Conservation (phyloP, 768 basidiomycete genomes). For the Hirschioporus abietinus region DNA sequence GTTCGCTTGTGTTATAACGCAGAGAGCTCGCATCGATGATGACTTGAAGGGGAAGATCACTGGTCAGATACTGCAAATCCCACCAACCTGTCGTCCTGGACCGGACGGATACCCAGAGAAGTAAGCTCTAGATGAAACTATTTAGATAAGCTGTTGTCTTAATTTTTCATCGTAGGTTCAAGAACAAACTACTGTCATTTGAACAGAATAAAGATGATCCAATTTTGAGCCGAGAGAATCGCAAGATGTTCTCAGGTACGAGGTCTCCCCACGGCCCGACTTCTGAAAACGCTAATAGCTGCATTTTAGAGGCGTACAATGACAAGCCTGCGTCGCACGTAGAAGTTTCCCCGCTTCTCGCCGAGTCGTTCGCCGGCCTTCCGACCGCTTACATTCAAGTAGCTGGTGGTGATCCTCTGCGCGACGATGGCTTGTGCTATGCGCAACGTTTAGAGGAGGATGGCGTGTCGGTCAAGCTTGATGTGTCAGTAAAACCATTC, state of each 20-base stretch:
- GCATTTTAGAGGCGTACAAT: background rate
- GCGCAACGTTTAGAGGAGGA: conserved; percentile 14
- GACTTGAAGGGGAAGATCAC: conserved; percentile 18
- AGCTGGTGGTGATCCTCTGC: conserved; percentile 16
- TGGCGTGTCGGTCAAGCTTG: conserved; percentile 10
- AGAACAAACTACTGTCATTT: conserved; percentile 18
- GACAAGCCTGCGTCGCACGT: background rate
- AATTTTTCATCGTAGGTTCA: conserved; percentile 13
- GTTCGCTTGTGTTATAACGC: conserved; percentile 18
- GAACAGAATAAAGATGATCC: conserved; percentile 19
- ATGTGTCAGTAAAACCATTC: conserved; percentile 8
- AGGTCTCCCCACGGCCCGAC: background rate
- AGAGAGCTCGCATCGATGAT: conserved; percentile 19
- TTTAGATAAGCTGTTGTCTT: background rate
- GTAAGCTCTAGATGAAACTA: conserved; percentile 9
- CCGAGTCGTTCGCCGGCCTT: conserved; percentile 10
- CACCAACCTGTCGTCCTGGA: conserved; percentile 12
- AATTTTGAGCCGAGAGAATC: conserved; percentile 7
- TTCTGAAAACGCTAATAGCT: background rate
- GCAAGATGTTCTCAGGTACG: background rate
- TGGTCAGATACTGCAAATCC: conserved; percentile 20
- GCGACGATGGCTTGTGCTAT: conserved; percentile 17
- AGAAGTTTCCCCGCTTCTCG: conserved; percentile 9
- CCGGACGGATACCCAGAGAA: conserved; percentile 18
- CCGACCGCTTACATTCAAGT: conserved; percentile 15